These are phyloP conservation scores for Gremmenia infestans DNA, from an alignment of 2,329 filamentous ascomycete species.

Conservation along the genomic window DNA sequence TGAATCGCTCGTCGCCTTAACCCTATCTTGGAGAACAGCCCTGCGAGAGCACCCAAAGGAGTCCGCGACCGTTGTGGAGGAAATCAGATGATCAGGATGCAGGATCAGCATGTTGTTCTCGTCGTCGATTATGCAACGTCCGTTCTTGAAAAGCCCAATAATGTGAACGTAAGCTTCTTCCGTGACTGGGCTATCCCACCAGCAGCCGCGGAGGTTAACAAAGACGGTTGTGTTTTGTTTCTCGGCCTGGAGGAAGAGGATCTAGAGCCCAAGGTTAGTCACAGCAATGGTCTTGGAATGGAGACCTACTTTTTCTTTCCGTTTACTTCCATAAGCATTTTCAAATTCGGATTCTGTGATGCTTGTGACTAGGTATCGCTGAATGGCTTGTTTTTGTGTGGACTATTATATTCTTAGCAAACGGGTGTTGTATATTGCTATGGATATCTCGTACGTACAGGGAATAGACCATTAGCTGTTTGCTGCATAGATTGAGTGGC, in stretches of 20 bases:
- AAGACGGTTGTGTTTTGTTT: slow-evolving; percentile 59
- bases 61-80: slow-evolving; percentile 92
- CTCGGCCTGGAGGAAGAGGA: slow-evolving; percentile 79
- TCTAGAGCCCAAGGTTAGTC: slow-evolving; percentile 42
- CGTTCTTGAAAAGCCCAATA: slow-evolving; percentile 70
- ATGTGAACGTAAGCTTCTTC: slow-evolving; percentile 78
- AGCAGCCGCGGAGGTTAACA: slow-evolving; percentile 77
- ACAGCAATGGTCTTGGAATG: not conserved
- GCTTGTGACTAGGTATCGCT: slow-evolving; percentile 78
- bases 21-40: slow-evolving; percentile 87
- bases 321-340: slow-evolving; percentile 54
- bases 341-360: slow-evolving; percentile 65
- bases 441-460: slow-evolving; percentile 48
- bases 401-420: slow-evolving; percentile 66
- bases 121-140: slow-evolving; percentile 80
- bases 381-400: slow-evolving; percentile 68
- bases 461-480: slow-evolving; percentile 32
- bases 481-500: slow-evolving; percentile 59
- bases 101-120: slow-evolving; percentile 79
- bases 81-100: slow-evolving; percentile 92
- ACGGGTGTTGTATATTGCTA: slow-evolving; percentile 26
- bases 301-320: slow-evolving; percentile 64
- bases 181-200: slow-evolving; percentile 75
- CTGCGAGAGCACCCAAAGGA: slow-evolving; percentile 88
- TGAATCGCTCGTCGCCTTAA: slow-evolving; percentile 82